These are phyloP conservation scores for Hypoxylon sp. DNA, from an alignment of 2,329 filamentous ascomycete genomes.

Conservation along the genomic window DNA sequence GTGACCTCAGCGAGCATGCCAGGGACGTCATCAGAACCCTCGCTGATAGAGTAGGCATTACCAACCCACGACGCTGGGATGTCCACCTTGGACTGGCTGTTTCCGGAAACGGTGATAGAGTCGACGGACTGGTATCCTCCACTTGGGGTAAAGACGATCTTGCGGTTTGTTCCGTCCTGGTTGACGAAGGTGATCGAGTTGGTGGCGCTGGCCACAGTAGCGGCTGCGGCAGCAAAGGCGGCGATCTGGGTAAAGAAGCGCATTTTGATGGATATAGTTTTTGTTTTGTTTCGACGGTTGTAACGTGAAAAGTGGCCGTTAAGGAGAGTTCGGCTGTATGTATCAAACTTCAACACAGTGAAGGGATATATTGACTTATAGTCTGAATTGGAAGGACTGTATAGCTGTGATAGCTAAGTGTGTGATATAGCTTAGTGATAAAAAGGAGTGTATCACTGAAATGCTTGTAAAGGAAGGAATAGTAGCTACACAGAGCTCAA, in stretches of 20 bases:
- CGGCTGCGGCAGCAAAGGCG: slow-evolving; percentile 53
- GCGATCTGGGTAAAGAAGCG: slow-evolving; percentile 59
- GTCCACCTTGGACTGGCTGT: slow-evolving; percentile 51
- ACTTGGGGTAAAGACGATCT: slow-evolving; percentile 60
- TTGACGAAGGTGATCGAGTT: slow-evolving; percentile 66
- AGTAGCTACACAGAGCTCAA: slow-evolving; percentile 39
- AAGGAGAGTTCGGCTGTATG: slow-evolving; percentile 20
- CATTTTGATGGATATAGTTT: slow-evolving; percentile 61
- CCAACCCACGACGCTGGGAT: slow-evolving; percentile 58
- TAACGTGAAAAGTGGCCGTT: too few relatives aligned
- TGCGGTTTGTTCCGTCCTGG: slow-evolving; percentile 61
- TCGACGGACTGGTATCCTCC: slow-evolving; percentile 48
- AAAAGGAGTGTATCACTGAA: slow-evolving; percentile 46
- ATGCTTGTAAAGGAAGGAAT: slow-evolving; percentile 39
- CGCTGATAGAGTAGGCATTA: slow-evolving; percentile 60
- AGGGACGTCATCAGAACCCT: slow-evolving; percentile 52
- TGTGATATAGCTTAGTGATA: slow-evolving; percentile 35
- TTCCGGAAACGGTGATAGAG: slow-evolving; percentile 52
- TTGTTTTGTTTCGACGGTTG: too few relatives aligned
- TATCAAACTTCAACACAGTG: slow-evolving; percentile 19
- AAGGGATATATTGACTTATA: slow-evolving; percentile 21
- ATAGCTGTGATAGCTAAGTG: slow-evolving; percentile 28
- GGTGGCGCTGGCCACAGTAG: slow-evolving; percentile 54
- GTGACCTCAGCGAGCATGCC: slow-evolving; percentile 64
- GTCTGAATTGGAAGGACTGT: slow-evolving; percentile 25